These are phyloP conservation scores for Lentinula aciculospora DNA, from an alignment of 768 basidiomycete genomes.

Conservation along the genomic window DNA sequence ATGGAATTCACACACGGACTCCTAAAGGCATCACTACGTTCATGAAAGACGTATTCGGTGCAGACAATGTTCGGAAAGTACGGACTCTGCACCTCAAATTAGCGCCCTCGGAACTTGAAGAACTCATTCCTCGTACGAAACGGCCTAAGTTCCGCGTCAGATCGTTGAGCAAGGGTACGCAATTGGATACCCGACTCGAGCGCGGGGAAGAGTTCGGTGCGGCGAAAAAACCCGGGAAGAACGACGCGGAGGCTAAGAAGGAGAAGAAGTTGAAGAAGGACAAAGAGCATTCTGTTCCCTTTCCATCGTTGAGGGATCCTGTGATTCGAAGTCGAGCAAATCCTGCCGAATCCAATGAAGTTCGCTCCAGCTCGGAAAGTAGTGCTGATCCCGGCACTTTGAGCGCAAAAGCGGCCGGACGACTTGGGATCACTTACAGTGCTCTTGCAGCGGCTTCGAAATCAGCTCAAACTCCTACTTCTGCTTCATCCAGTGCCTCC, in stretches of 20 bases:
- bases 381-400: conserved; percentile 14
- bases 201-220: conserved; percentile 24
- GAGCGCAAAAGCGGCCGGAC: conserved; percentile 30
- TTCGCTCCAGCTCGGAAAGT: conserved; percentile 20
- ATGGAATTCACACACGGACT: conserved; percentile 47
- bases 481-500: conserved; percentile 20
- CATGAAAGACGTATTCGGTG: conserved; percentile 47
- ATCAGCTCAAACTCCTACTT: neutral
- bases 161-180: conserved; percentile 19
- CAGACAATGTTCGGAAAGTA: conserved; percentile 34
- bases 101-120: conserved; percentile 35
- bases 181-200: conserved; percentile 17
- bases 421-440: conserved; percentile 26
- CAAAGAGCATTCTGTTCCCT: conserved; percentile 14
- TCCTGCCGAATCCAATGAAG: neutral
- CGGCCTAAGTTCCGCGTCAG: conserved; percentile 15
- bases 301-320: conserved; percentile 15
- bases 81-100: conserved; percentile 50
- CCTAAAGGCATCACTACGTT: conserved; percentile 40
- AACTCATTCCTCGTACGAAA: conserved; percentile 8
- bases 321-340: neutral
- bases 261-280: conserved; percentile 19
- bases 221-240: conserved; percentile 20
- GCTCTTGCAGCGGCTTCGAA: conserved; percentile 8
- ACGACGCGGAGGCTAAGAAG: conserved; percentile 29